Conservation (phyloP, 371 early-diverging fungal genomes). For the Syncephalis fuscata region DNA sequence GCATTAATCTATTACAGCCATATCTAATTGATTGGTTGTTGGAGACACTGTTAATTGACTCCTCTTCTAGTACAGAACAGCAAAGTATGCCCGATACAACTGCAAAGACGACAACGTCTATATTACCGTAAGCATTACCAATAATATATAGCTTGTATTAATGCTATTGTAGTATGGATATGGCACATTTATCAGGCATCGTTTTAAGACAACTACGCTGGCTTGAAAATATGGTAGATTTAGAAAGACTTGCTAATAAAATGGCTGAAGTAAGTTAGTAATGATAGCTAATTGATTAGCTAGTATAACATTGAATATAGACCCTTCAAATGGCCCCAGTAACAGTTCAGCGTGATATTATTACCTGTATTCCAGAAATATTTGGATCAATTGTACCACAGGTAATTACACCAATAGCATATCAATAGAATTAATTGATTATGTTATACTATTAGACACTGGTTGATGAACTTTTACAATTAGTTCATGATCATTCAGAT, state of each 20-base stretch:
- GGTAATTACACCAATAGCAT: no score
- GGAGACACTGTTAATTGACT: slow-evolving; percentile 28
- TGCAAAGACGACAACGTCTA: no score
- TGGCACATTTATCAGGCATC: slow-evolving; percentile 33
- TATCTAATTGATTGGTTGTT: slow-evolving; percentile 34
- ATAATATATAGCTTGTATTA: neutral
- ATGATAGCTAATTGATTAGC: neutral
- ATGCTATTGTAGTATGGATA: neutral
- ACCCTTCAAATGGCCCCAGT: neutral
- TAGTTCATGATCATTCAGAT: no score
- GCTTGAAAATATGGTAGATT: slow-evolving; percentile 57
- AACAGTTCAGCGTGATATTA: neutral
- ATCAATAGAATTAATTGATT: no score
- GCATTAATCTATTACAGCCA: slow-evolving; percentile 41
- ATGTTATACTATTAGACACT: no score
- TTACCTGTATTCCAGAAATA: neutral
- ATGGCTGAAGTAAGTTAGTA: slow-evolving; percentile 34
- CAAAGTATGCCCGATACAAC: no score
- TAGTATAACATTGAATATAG: neutral
- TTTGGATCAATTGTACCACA: neutral
- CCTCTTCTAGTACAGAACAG: no score
- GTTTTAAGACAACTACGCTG: slow-evolving; percentile 63
- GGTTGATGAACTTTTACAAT: no score
- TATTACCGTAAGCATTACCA: neutral
- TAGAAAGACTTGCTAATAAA: slow-evolving; percentile 37